Evolutionary conservation across 2,329 filamentous ascomycete species (phyloP).

Genomic region (Pseudopyricularia cyperi): DNA sequence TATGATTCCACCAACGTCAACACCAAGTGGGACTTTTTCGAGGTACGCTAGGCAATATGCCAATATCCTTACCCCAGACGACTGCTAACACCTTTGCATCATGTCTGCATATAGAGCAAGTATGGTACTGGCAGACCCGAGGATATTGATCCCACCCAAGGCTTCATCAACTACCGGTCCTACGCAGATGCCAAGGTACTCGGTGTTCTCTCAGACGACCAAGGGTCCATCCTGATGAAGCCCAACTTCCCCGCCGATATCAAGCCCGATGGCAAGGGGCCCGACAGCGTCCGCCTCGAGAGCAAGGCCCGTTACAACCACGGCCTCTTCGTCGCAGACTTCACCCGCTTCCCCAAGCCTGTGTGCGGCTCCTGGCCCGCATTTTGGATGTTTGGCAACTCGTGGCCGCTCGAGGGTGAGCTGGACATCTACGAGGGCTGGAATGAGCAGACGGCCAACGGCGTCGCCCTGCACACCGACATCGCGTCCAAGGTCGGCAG

Average conservation of each 20-base stretch:
- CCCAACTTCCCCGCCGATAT: constrained; percentile 15
- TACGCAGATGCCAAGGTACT: constrained; percentile 18
- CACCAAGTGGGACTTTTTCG: constrained; percentile 30
- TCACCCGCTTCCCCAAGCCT: constrained; percentile 53
- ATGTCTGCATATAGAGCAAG: constrained; percentile 6
- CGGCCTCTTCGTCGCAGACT: constrained; percentile 57
- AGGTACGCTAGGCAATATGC: constrained; percentile 11
- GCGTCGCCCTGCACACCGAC: constrained; percentile 45
- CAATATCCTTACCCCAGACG: no score
- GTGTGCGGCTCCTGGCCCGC: constrained; percentile 63
- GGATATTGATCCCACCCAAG: constrained; percentile 45
- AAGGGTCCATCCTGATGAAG: constrained; percentile 14
- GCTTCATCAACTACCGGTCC: constrained; percentile 45
- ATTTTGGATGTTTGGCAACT: constrained; percentile 38
- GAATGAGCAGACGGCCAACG: constrained; percentile 39
- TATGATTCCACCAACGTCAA: constrained; percentile 33
- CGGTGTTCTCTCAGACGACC: constrained; percentile 7
- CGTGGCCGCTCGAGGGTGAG: constrained; percentile 51
- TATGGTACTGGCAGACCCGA: constrained; percentile 9
- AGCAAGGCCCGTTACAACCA: constrained; percentile 49
- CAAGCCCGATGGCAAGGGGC: constrained; percentile 18
- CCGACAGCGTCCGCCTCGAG: constrained; percentile 50
- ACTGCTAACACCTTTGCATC: not conserved
- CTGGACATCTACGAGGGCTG: constrained; percentile 58
- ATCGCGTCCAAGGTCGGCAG: constrained; percentile 14